Evolutionary conservation across 352 stramenopile genomes (phyloP).

Genomic region (Phytophthora sp.): DNA sequence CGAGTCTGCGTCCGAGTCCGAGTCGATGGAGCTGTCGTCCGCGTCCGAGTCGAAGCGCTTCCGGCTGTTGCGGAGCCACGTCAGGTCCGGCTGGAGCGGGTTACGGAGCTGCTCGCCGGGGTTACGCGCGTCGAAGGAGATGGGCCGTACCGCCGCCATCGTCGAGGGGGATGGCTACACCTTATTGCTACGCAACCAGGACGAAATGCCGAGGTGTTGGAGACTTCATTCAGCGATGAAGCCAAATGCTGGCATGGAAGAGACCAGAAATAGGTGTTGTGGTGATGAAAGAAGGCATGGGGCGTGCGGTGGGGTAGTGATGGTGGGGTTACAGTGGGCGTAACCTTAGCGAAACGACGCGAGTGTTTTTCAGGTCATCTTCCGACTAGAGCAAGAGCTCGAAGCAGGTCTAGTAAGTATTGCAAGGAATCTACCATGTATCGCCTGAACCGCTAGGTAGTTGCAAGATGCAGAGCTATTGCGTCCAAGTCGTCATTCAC

Average conservation of each 20-base stretch:
- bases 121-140: conserved; percentile 17
- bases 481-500: too few relatives aligned
- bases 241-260: background rate
- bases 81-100: conserved; percentile 9
- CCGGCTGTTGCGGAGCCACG: conserved; percentile 7
- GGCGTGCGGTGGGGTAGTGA: background rate
- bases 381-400: too few relatives aligned
- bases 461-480: too few relatives aligned
- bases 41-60: background rate
- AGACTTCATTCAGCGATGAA: background rate
- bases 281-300: background rate
- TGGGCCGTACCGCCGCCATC: conserved; percentile 21
- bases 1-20: background rate
- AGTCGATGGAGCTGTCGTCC: conserved; percentile 8
- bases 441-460: too few relatives aligned
- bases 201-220: background rate
- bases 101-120: conserved; percentile 14
- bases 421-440: too few relatives aligned
- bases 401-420: too few relatives aligned
- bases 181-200: background rate
- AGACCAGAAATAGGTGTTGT: conserved; percentile 16
- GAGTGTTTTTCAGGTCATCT: too few relatives aligned
- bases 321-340: background rate
- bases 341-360: too few relatives aligned
- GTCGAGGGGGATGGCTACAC: conserved; percentile 13